phyloP scores from a whole-genome alignment of 257 asterid species.

The Anisodus acutangulus region DNA sequence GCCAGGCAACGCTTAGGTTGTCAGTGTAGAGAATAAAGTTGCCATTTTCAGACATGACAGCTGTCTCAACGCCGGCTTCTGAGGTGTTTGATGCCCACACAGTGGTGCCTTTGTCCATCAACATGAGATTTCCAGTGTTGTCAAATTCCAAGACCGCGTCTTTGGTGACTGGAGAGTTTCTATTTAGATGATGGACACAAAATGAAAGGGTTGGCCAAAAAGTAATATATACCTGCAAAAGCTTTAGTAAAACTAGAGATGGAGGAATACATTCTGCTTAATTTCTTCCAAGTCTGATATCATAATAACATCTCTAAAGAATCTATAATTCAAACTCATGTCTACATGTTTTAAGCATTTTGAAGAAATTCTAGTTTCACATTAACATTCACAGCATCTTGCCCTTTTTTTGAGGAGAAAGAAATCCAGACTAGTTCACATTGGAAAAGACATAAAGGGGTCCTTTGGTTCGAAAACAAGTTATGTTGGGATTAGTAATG shows the following conservation, averaged over 20 bases:
- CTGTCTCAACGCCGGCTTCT: conserved; percentile 48
- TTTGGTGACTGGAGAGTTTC: conserved; percentile 80
- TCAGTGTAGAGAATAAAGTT: conserved; percentile 64
- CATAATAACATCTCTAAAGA: conserved; percentile 4
- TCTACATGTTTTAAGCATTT: conserved; percentile 5
- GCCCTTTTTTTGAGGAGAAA: not conserved
- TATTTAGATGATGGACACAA: conserved; percentile 74
- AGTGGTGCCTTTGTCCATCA: conserved; percentile 50
- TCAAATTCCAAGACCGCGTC: conserved; percentile 72
- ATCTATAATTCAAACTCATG: not conserved
- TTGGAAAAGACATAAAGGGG: not conserved
- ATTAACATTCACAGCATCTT: not conserved
- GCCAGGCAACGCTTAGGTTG: conserved; percentile 55
- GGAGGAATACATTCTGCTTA: conserved; percentile 37
- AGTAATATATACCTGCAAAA: conserved; percentile 53
- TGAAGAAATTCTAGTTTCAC: conserved; percentile 9
- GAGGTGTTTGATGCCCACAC: conserved; percentile 87
- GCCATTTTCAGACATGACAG: conserved; percentile 71
- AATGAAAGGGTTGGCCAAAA: conserved; percentile 58
- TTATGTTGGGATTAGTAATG: no score
- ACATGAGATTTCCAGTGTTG: conserved; percentile 64
- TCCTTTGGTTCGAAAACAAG: no score
- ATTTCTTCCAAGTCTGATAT: conserved; percentile 4
- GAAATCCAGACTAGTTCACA: not conserved
- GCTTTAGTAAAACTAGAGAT: conserved; percentile 48